Percentiles rank a stretch among this genome's conserved stretches.
Evolutionary conservation across 306 rosid genomes (phyloP).

Genomic region (Betula pendula): DNA sequence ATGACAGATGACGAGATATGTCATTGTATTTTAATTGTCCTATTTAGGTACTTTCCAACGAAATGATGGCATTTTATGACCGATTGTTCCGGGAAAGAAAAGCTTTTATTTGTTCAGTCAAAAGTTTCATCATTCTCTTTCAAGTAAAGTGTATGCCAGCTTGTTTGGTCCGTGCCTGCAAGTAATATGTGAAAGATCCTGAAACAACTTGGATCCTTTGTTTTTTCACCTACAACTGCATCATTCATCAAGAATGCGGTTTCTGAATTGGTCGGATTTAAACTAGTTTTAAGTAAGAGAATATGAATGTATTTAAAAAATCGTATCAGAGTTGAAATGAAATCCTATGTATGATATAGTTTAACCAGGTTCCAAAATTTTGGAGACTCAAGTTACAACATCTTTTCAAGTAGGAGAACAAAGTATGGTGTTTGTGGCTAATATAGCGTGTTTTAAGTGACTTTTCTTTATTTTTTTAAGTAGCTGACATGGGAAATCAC

Average conservation of each 20-base stretch:
- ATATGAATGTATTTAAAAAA: background rate
- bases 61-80: background rate
- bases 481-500: no score
- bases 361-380: background rate
- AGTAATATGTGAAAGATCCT: background rate
- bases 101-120: no score
- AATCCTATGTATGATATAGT: background rate
- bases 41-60: background rate
- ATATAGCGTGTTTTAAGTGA: no score
- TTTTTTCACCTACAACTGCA: background rate
- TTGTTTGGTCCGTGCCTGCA: no score
- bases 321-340: background rate
- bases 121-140: background rate
- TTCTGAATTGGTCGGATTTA: background rate
- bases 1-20: background rate
- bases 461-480: no score
- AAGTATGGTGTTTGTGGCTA: background rate
- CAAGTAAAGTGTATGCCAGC: background rate
- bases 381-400: background rate
- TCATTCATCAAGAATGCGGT: background rate
- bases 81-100: background rate
- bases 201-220: background rate
- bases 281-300: background rate
- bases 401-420: background rate
- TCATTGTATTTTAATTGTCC: background rate